Evolutionary conservation across 805 yeast genomes (phyloP), one percentile per base, ranked within the genome.

Genomic region (Candida sithepensis): DNA sequence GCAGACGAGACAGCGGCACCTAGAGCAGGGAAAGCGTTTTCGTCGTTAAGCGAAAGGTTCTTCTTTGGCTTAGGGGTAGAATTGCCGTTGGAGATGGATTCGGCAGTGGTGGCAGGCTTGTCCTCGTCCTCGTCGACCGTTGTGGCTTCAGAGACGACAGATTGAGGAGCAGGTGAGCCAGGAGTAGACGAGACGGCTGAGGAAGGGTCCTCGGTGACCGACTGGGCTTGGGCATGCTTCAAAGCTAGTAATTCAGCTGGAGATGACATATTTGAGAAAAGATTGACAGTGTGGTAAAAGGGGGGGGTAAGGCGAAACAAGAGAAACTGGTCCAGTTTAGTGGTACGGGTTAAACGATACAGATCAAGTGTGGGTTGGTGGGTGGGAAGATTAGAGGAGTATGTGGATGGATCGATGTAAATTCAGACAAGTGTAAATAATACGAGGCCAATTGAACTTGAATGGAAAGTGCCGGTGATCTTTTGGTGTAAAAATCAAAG

Each of bases 1-100:
- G 67, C 60, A 41, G 67, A 45, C 28, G 70, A 61, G 41, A 68
- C 65, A 41, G 78, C 65, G 18, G 72, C 78, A 32, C 87, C 87
- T 56, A 85, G 72, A 23, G 85, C 74, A 7, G 92, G 92, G 66
- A 82, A 81, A 13, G 84, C 83, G 26, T 73, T 61, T 56, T 77
- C 82, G 45, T 71, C 64, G 43, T 71, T 54, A 50, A 79, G 69
- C 22, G 79, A 68, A 39, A 74, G 73, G 28, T 69, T 24, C 19
- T 49, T 48, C 42, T 49, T 48, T 14, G 47, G 46, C 22, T 22
- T 21, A 34, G 53, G 43, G 14, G 47, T 42, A 19, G 54, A 19
- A 14, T 30, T 30, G 7, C 16, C 16, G 14, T 30, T 30, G 14
- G 13, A 54, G 36, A 19, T 24, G 45, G 42, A 10, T 18, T 39